These are phyloP conservation scores for Apiospora malaysiana DNA, from an alignment of 2,329 filamentous ascomycete species.

Conservation along the genomic window DNA sequence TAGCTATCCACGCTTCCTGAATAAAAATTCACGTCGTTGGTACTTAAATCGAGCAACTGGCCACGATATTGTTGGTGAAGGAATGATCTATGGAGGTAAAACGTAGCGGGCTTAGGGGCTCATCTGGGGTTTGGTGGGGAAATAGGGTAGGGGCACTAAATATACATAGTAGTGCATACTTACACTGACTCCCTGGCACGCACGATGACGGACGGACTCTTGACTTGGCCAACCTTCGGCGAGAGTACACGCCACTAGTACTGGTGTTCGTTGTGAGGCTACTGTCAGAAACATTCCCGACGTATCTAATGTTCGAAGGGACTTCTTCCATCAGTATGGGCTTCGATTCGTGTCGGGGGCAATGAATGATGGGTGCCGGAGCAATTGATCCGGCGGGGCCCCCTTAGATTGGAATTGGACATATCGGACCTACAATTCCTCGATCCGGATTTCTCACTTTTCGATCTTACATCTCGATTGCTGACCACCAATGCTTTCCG, in stretches of 20 bases:
- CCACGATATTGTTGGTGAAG: not conserved
- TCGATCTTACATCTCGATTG: conserved; percentile 7
- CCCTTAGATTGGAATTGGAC: no score
- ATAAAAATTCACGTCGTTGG: not conserved
- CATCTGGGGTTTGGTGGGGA: not conserved
- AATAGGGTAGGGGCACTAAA: not conserved
- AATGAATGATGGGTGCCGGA: not conserved
- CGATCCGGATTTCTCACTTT: not conserved
- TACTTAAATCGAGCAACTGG: not conserved
- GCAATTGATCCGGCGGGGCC: conserved; percentile 2
- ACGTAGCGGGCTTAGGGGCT: not conserved
- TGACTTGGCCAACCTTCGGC: not conserved
- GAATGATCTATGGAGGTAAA: not conserved
- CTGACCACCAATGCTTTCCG: not conserved
- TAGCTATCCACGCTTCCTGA: conserved; percentile 2
- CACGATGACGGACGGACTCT: not conserved
- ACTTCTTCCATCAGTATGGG: no score
- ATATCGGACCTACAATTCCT: not conserved
- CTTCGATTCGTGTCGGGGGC: no score
- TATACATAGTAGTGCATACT: no score
- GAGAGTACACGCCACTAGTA: not conserved
- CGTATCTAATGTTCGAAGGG: no score
- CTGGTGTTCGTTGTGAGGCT: not conserved
- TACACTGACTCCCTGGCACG: not conserved
- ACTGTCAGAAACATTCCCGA: no score